Percentiles rank a stretch among this genome's conserved stretches.
Evolutionary conservation across 345 rosid species (phyloP).

Genomic region (Eucalyptus cloeziana): DNA sequence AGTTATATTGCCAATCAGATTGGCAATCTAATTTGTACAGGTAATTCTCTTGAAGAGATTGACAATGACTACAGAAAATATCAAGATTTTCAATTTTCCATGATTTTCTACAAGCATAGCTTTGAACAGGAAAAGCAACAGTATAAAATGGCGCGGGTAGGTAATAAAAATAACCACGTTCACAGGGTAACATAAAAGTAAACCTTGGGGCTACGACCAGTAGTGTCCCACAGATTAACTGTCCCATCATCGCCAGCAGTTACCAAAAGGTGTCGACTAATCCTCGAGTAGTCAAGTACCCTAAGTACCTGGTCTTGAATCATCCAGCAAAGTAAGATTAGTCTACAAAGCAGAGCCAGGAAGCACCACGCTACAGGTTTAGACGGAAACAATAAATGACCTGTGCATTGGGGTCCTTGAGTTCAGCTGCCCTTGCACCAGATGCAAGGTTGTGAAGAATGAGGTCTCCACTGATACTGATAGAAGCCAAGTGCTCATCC

Average conservation of each 20-base stretch:
- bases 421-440: constrained; percentile 79
- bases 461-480: constrained; percentile 80
- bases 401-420: constrained; percentile 93
- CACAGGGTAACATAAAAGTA: neutral
- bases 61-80: neutral
- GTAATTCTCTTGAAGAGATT: neutral
- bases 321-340: constrained; percentile 20
- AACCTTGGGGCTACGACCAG: constrained; percentile 93
- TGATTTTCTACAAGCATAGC: neutral
- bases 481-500: constrained; percentile 96
- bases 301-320: constrained; percentile 90
- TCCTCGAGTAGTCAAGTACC: constrained; percentile 93
- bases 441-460: constrained; percentile 94
- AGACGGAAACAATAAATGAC: constrained; percentile 41
- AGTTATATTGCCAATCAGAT: neutral
- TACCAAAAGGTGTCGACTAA: constrained; percentile 81
- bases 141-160: neutral
- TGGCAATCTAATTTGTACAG: neutral
- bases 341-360: constrained; percentile 1
- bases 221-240: constrained; percentile 90
- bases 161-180: neutral
- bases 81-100: neutral
- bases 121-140: neutral
- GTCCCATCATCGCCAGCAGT: constrained; percentile 99
- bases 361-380: neutral